These are phyloP conservation scores for Sarocladiaceae sp. DNA, from an alignment of 2,329 filamentous ascomycete species.

Conservation along the genomic window DNA sequence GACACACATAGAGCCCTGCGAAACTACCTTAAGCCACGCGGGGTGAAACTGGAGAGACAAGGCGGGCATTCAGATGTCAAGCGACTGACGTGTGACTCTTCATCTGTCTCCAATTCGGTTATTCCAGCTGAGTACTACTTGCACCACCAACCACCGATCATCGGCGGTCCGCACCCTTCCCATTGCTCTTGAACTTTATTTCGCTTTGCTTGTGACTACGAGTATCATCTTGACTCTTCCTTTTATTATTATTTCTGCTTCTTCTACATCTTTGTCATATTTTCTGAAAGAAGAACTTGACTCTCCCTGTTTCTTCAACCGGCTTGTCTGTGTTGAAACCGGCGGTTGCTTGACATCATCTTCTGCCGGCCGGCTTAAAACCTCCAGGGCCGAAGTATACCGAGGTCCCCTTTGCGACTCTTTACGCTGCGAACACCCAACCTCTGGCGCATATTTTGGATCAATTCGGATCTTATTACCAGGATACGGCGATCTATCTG, in stretches of 20 bases:
- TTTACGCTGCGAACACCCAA: neutral
- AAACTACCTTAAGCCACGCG: too few species aligned
- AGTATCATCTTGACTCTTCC: neutral
- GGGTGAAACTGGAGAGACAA: neutral
- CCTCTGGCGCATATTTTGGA: neutral
- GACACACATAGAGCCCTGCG: too few species aligned
- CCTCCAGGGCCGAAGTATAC: constrained; percentile 1
- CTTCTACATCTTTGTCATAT: neutral
- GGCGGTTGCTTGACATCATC: constrained; percentile 9
- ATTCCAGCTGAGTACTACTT: constrained; percentile 4
- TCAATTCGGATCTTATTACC: neutral
- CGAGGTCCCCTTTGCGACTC: constrained; percentile 6
- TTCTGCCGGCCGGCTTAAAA: neutral
- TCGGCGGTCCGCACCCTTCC: neutral
- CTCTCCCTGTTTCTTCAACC: neutral
- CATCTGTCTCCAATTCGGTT: constrained; percentile 4
- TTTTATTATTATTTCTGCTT: constrained; percentile 7
- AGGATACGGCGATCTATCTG: too few species aligned
- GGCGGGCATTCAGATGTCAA: constrained; percentile 8
- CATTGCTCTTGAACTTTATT: neutral
- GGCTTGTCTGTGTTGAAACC: neutral
- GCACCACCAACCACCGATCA: neutral
- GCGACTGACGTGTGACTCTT: constrained; percentile 8
- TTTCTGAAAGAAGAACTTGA: neutral
- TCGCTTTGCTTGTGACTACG: constrained; percentile 6